A percentile compares a stretch with the other conserved stretches of the same genome.
Conservation (phyloP, 2,329 filamentous ascomycete species). For the Mycosphaerella sp. region DNA sequence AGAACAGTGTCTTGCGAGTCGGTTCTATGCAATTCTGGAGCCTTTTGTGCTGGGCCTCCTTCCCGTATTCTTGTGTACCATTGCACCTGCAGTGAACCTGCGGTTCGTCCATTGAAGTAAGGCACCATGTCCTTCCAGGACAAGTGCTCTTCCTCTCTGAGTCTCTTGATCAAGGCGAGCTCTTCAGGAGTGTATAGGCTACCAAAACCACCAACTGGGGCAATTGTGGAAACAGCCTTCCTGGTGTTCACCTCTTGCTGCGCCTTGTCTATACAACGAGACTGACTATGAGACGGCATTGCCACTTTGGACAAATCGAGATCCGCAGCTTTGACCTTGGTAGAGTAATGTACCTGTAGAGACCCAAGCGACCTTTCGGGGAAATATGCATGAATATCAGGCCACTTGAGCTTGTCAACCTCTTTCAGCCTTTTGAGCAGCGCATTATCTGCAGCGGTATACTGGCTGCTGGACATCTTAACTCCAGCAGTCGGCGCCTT, state of each 20-base stretch:
- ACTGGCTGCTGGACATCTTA: slow-evolving; percentile 11
- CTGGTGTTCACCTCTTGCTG: not conserved
- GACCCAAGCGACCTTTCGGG: slow-evolving; percentile 28
- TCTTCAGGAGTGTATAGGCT: slow-evolving; percentile 28
- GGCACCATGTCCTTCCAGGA: slow-evolving; percentile 35
- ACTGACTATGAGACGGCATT: not conserved
- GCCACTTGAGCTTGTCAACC: slow-evolving; percentile 34
- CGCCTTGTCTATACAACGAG: not conserved
- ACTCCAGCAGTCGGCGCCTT: not conserved
- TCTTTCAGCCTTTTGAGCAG: slow-evolving; percentile 39
- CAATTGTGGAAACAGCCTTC: not conserved
- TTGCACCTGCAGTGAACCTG: slow-evolving; percentile 25
- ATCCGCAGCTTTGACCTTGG: slow-evolving; percentile 8
- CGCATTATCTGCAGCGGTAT: slow-evolving; percentile 28
- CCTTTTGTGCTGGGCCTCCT: not conserved
- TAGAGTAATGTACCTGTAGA: slow-evolving; percentile 27
- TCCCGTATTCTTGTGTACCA: slow-evolving; percentile 21
- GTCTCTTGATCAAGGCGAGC: slow-evolving; percentile 33
- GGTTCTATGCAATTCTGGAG: not conserved
- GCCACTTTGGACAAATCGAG: not conserved
- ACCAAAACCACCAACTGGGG: slow-evolving; percentile 1
- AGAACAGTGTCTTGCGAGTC: slow-evolving; percentile 2
- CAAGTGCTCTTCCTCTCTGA: slow-evolving; percentile 37
- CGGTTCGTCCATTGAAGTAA: slow-evolving; percentile 32
- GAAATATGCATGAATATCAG: slow-evolving; percentile 33